Evolutionary conservation across 352 stramenopile genomes (phyloP).

Genomic region (Thalassiosira pacifica): DNA sequence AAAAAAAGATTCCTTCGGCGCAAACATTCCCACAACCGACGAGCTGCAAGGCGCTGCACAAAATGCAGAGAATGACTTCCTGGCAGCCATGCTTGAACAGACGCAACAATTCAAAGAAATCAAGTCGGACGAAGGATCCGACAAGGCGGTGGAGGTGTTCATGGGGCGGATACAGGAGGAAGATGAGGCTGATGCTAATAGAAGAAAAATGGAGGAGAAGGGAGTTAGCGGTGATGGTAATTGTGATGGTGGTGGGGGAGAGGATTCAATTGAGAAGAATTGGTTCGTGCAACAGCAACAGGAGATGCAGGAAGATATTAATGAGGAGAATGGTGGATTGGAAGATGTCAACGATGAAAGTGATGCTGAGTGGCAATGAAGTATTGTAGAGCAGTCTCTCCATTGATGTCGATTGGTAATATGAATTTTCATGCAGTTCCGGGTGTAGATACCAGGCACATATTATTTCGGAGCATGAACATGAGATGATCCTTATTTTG

Average conservation of each 20-base stretch:
- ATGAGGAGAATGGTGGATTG: too few relatives aligned
- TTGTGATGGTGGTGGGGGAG: neutral
- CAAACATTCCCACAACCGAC: conserved; percentile 32
- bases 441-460: too few relatives aligned
- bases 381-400: too few relatives aligned
- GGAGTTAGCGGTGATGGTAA: neutral
- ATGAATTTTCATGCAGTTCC: too few relatives aligned
- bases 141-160: conserved; percentile 40
- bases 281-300: too few relatives aligned
- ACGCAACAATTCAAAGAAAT: conserved; percentile 48
- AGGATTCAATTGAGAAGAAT: too few relatives aligned
- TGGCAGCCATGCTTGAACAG: conserved; percentile 59
- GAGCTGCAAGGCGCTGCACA: conserved; percentile 34
- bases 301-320: too few relatives aligned
- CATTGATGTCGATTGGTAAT: too few relatives aligned
- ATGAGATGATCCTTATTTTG: too few relatives aligned
- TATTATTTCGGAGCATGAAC: too few relatives aligned
- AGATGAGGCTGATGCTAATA: neutral
- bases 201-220: neutral
- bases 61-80: conserved; percentile 58
- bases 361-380: too few relatives aligned
- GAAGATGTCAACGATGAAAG: too few relatives aligned
- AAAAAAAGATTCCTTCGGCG: conserved; percentile 33
- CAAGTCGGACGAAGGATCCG: conserved; percentile 44
- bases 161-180: conserved; percentile 41